Percentiles rank a stretch among this genome's conserved stretches.
phyloP scores from a whole-genome alignment of 805 yeast genomes.

The Candida patagonica region DNA sequence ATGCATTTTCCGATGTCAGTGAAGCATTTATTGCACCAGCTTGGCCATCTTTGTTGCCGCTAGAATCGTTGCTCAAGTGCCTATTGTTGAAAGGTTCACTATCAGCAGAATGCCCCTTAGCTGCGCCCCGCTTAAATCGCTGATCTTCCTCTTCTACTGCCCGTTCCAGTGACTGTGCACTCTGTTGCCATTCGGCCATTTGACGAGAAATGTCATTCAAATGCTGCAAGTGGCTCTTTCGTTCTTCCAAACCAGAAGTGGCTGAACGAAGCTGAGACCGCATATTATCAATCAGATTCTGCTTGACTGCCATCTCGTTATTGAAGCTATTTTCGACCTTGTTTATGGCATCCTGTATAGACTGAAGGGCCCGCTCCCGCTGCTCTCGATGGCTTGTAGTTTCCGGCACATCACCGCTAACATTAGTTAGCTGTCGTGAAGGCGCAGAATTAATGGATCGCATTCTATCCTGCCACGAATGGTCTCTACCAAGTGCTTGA shows the following conservation, averaged over 20 bases:
- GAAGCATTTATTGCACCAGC: neutral
- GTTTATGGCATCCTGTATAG: constrained; percentile 42
- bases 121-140: constrained; percentile 33
- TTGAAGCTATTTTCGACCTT: constrained; percentile 52
- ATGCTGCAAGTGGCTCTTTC: constrained; percentile 42
- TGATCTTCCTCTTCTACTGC: constrained; percentile 57
- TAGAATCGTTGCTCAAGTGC: constrained; percentile 5
- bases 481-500: constrained; percentile 15
- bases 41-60: too few relatives aligned
- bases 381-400: constrained; percentile 14
- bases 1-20: neutral
- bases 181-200: constrained; percentile 43
- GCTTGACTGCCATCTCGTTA: constrained; percentile 45
- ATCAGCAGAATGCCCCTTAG: constrained; percentile 11
- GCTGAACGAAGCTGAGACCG: constrained; percentile 52
- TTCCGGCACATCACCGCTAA: neutral
- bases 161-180: constrained; percentile 48
- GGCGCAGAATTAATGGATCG: neutral
- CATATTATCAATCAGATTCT: constrained; percentile 40
- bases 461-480: neutral
- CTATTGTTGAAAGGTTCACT: too few relatives aligned
- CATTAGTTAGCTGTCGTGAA: neutral
- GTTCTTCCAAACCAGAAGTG: constrained; percentile 40
- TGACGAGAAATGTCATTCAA: constrained; percentile 34
- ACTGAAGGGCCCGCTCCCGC: constrained; percentile 38